Conservation (phyloP, 2,329 filamentous ascomycete genomes). For the Byssothecium circinans region DNA sequence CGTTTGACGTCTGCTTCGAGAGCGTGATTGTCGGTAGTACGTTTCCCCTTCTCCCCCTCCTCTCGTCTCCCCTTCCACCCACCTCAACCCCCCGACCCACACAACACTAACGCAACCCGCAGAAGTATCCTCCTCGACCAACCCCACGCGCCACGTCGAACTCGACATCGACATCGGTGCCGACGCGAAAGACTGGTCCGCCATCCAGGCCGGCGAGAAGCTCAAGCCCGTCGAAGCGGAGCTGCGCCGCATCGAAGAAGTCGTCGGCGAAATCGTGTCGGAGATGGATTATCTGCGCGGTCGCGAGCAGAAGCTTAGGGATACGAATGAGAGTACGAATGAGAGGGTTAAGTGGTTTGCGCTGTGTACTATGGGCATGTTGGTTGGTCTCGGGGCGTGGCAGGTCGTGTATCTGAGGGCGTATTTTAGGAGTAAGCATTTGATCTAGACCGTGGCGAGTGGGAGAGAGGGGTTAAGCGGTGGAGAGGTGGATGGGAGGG, state of each 20-base stretch:
- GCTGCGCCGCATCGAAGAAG: constrained; percentile 87
- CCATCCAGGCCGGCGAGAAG: constrained; percentile 95
- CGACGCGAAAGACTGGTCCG: constrained; percentile 97
- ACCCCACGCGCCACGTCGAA: constrained; percentile 72
- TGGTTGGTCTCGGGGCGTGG: constrained; percentile 88
- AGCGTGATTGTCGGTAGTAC: constrained; percentile 69
- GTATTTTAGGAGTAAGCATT: constrained; percentile 72
- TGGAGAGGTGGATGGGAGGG: too few relatives aligned
- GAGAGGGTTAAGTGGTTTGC: constrained; percentile 99
- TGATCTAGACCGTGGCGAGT: constrained; percentile 44
- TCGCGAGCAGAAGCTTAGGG: constrained; percentile 91
- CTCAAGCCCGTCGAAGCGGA: constrained; percentile 96
- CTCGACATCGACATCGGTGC: constrained; percentile 95
- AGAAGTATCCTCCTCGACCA: constrained; percentile 40
- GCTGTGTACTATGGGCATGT: constrained; percentile 86
- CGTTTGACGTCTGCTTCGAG: constrained; percentile 96
- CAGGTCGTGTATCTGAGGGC: constrained; percentile 97
- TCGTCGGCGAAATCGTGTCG: constrained; percentile 80
- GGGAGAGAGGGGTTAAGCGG: constrained; percentile 3
- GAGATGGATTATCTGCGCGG: constrained; percentile 95
- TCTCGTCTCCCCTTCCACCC: not conserved
- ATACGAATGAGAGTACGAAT: constrained; percentile 99
- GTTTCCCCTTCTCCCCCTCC: not conserved
- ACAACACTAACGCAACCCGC: constrained; percentile 13
- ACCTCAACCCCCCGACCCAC: not conserved